These are phyloP conservation scores for Phaeosphaeriaceae sp. DNA, from an alignment of 2,329 filamentous ascomycete genomes.

Conservation along the genomic window DNA sequence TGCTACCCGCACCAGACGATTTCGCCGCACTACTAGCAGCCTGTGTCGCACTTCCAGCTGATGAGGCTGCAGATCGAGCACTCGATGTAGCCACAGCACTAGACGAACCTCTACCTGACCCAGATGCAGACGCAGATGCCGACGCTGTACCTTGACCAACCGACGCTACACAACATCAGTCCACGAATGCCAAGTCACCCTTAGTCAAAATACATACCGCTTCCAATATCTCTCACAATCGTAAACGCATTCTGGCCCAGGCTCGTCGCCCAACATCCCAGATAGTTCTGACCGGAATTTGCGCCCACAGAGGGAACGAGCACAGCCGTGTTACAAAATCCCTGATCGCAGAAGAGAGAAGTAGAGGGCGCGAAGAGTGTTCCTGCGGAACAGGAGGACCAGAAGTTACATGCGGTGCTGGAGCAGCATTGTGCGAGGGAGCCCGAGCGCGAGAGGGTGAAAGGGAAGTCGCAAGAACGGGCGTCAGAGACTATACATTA, in stretches of 20 bases:
- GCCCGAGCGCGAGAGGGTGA: constrained; percentile 25
- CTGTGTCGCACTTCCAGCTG: not conserved
- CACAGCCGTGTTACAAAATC: constrained; percentile 32
- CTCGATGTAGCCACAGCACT: not conserved
- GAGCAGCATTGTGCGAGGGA: constrained; percentile 32
- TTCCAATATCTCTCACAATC: constrained; percentile 2
- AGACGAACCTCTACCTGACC: not conserved
- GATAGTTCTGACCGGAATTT: constrained; percentile 16
- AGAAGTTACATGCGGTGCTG: constrained; percentile 24
- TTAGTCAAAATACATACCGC: not conserved
- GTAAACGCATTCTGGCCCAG: constrained; percentile 18
- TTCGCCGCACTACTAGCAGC: not conserved
- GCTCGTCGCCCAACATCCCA: constrained; percentile 34
- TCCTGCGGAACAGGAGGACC: constrained; percentile 25
- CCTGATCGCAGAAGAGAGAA: constrained; percentile 28
- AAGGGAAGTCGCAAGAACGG: constrained; percentile 32
- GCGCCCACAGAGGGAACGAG: constrained; percentile 28
- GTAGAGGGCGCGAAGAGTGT: constrained; percentile 25
- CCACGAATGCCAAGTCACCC: not conserved
- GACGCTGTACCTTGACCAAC: not conserved
- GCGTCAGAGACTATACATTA: constrained; percentile 22
- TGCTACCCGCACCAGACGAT: not conserved
- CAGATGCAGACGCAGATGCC: not conserved
- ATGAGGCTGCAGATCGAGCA: not conserved
- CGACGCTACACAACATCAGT: not conserved